A percentile compares a stretch with the other conserved stretches of the same genome.
These are phyloP conservation scores for Pichia sp. DNA, from an alignment of 1,139 yeast species.

Conservation along the genomic window DNA sequence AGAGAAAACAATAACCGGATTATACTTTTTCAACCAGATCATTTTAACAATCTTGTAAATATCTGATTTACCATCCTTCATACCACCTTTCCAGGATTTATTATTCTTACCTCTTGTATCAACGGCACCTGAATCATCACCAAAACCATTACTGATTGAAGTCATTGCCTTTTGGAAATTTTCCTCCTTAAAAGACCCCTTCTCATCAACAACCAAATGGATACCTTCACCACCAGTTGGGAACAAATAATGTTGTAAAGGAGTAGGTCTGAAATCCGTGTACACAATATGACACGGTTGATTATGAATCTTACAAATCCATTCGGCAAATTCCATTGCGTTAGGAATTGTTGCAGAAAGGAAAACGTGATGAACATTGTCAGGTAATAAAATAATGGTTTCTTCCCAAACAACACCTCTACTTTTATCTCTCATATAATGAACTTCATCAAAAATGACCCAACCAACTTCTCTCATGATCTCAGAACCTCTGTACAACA, in stretches of 20 bases:
- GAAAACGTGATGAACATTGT: constrained; percentile 82
- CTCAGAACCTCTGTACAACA: constrained; percentile 96
- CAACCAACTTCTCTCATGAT: constrained; percentile 94
- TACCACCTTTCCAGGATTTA: constrained; percentile 85
- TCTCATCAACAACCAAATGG: constrained; percentile 94
- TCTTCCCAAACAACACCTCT: constrained; percentile 99
- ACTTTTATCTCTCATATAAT: constrained; percentile 92
- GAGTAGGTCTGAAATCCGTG: constrained; percentile 98
- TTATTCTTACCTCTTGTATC: constrained; percentile 50
- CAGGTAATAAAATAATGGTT: constrained; percentile 93
- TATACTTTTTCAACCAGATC: constrained; percentile 93
- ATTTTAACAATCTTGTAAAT: constrained; percentile 94
- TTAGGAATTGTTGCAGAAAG: constrained; percentile 96
- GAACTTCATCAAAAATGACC: constrained; percentile 96
- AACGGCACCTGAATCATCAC: constrained; percentile 70
- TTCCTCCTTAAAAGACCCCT: constrained; percentile 92
- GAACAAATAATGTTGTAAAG: constrained; percentile 91
- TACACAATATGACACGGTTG: constrained; percentile 99
- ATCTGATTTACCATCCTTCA: constrained; percentile 71
- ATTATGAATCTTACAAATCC: constrained; percentile 91
- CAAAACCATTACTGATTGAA: constrained; percentile 70
- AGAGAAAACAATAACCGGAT: constrained; percentile 96
- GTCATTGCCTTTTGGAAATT: constrained; percentile 99
- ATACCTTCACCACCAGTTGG: constrained; percentile 98
- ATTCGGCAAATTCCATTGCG: constrained; percentile 93